Conservation (phyloP, 306 rosid genomes). For the Vigna nakashimae region DNA sequence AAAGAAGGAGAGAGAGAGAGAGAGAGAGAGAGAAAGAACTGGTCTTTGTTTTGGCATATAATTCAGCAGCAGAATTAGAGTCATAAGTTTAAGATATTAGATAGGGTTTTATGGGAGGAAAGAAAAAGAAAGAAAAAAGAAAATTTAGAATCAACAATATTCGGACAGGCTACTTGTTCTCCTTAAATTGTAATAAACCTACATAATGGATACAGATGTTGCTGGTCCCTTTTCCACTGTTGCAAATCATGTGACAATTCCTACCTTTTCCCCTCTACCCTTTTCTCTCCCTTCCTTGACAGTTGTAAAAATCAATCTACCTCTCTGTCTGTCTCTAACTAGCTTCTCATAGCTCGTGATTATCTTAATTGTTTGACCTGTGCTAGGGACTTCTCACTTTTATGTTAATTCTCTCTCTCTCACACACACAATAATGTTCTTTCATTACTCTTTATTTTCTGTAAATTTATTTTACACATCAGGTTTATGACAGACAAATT, state of each 20-base stretch:
- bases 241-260: slow-evolving; percentile 70
- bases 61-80: slow-evolving; percentile 46
- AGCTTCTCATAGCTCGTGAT: slow-evolving; percentile 50
- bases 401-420: neutral
- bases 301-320: slow-evolving; percentile 34
- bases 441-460: neutral
- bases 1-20: too few relatives aligned
- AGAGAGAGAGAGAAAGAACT: neutral
- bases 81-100: slow-evolving; percentile 46
- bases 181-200: slow-evolving; percentile 58
- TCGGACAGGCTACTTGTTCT: slow-evolving; percentile 56
- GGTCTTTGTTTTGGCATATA: slow-evolving; percentile 43
- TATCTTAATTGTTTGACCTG: slow-evolving; percentile 65
- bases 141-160: slow-evolving; percentile 47
- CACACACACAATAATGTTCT: neutral
- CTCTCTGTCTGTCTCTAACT: slow-evolving; percentile 38
- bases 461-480: neutral
- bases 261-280: slow-evolving; percentile 34
- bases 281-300: slow-evolving; percentile 1
- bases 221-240: slow-evolving; percentile 62
- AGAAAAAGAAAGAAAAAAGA: neutral
- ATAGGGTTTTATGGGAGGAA: slow-evolving; percentile 30
- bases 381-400: slow-evolving; percentile 39
- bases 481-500: neutral
- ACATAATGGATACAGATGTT: slow-evolving; percentile 67